Evolutionary conservation across 2,329 filamentous ascomycete species (phyloP).

Genomic region (Arthrobotrys megalospora): DNA sequence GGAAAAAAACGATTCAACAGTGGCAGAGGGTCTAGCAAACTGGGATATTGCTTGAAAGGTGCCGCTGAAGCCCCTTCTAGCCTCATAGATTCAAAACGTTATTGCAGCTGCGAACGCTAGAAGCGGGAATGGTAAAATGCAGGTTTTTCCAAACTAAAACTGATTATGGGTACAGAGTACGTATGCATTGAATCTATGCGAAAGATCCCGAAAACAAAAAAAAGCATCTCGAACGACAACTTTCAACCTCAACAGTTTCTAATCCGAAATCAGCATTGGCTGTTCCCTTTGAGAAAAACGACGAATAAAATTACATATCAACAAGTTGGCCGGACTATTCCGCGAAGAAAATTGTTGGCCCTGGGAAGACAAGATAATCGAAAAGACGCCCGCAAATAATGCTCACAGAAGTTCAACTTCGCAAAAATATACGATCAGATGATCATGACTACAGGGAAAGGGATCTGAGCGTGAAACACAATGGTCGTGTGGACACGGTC

Average conservation of each 20-base stretch:
- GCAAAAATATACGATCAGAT: conserved; percentile 35
- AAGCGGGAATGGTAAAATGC: conserved; percentile 16
- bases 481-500: conserved; percentile 60
- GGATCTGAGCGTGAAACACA: conserved; percentile 60
- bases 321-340: conserved; percentile 1
- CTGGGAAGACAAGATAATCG: conserved; percentile 5
- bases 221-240: conserved; percentile 9
- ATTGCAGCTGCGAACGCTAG: background rate
- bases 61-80: conserved; percentile 12
- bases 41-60: conserved; percentile 57
- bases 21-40: conserved; percentile 6
- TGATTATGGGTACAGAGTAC: background rate
- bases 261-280: conserved; percentile 53
- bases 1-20: background rate
- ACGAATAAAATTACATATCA: conserved; percentile 42
- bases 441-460: conserved; percentile 24
- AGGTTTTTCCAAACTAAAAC: background rate
- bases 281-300: conserved; percentile 38
- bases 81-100: conserved; percentile 16
- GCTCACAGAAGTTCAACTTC: conserved; percentile 35
- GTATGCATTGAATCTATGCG: conserved; percentile 21
- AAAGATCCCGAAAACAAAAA: background rate
- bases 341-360: background rate
- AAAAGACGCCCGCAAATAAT: conserved; percentile 43
- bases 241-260: conserved; percentile 19